These are phyloP conservation scores for Saprolegnia parasitica DNA, from an alignment of 352 stramenopile species.

Conservation along the genomic window DNA sequence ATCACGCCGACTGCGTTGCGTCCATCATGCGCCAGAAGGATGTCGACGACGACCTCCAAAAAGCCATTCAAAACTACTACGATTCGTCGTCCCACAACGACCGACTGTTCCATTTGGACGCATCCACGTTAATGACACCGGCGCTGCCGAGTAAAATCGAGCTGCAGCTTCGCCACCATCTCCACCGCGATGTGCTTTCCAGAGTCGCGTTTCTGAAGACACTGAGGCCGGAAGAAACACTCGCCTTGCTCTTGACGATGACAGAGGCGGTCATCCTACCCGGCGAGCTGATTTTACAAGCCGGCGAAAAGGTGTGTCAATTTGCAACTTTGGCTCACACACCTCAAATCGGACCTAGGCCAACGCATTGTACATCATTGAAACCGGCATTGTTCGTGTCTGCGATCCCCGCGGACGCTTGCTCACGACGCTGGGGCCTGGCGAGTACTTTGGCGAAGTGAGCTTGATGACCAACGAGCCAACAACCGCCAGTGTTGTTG, in stretches of 20 bases:
- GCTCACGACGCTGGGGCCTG: background rate
- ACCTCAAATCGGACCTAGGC: no score
- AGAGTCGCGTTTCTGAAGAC: background rate
- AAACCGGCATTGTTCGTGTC: background rate
- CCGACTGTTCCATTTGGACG: no score
- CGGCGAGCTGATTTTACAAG: background rate
- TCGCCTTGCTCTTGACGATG: background rate
- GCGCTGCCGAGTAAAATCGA: background rate
- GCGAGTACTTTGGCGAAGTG: background rate
- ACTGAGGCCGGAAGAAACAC: background rate
- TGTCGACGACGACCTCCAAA: no score
- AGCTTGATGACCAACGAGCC: background rate
- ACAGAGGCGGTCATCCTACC: background rate
- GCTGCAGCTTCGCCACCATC: background rate
- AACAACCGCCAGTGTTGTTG: background rate
- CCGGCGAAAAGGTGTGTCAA: background rate
- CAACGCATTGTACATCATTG: background rate
- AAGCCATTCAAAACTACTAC: no score
- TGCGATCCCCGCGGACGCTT: background rate
- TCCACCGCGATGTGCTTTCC: background rate
- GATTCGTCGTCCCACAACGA: no score
- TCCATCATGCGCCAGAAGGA: background rate
- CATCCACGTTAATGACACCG: no score
- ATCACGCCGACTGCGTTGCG: background rate
- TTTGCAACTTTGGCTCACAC: no score